Base-by-base conservation (phyloP, 495 filamentous ascomycete species). In the Gamarada debralockiae region DNA sequence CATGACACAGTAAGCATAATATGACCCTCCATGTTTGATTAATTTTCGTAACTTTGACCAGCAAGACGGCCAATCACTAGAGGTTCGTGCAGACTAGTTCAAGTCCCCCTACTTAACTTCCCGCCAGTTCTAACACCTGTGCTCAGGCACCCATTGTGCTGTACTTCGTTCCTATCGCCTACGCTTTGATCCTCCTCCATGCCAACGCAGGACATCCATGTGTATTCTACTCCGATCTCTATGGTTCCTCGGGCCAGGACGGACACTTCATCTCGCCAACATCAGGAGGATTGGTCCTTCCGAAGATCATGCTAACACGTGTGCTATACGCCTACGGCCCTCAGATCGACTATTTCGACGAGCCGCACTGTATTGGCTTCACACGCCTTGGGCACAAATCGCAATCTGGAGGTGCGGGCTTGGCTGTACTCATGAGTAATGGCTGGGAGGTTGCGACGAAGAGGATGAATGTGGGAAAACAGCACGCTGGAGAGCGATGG, bases 101-200 rank as follows among this genome's bases (percentile, higher is more conserved):
- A n/a, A n/a, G n/a, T n/a, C n/a, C n/a, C n/a, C n/a, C n/a, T n/a
- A n/a, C n/a, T n/a, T n/a, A n/a, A n/a, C n/a, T n/a, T n/a, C n/a
- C n/a, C n/a, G n/a, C n/a, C n/a, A n/a, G n/a, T n/a, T n/a, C n/a
- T n/a, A n/a, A n/a, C n/a, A n/a, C n/a, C n/a, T n/a, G n/a, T n/a
- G n/a, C n/a, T n/a, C n/a, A n/a, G n/a, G n/a, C n/a, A n/a, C n/a
- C n/a, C n/a, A 69, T 84, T 6, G 60, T 70, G 4, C 56, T 65
- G 5, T 73, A 68, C 56, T 84, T 83, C 68, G 76, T 80, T 55
- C 71, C 78, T 1, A 60, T 81, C 12, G 76, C 78, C 18, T 79
- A 84, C 53, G 64, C 77, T 7, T 64, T 83, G 24, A 87, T 86
- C 48, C 78, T 88, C 12, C 76, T 87, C 13, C 80, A 81, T n/a